Evolutionary conservation across 371 early-diverging fungal species (phyloP).

Genomic region (Parasitella parasitica): DNA sequence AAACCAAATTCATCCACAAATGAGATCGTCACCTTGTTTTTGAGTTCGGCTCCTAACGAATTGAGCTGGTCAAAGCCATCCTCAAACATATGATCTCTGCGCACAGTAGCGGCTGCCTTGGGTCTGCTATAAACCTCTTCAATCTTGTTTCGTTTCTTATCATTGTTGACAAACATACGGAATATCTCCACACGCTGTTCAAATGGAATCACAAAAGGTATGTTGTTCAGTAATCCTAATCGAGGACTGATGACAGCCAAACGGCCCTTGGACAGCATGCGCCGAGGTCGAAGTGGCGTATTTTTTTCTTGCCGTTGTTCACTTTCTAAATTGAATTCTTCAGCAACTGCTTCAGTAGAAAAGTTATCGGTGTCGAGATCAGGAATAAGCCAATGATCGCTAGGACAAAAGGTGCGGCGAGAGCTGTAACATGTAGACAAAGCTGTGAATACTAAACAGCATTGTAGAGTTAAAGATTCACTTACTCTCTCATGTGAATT

Average conservation of each 20-base stretch:
- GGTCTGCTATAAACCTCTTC: constrained; percentile 24
- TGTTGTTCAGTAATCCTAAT: constrained; percentile 72
- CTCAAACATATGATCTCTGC: constrained; percentile 81
- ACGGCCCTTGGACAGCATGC: constrained; percentile 29
- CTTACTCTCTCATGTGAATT: constrained; percentile 81
- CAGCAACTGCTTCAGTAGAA: constrained; percentile 56
- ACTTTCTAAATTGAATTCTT: constrained; percentile 51
- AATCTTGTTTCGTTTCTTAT: constrained; percentile 45
- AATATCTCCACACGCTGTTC: constrained; percentile 88
- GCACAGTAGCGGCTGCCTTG: constrained; percentile 48
- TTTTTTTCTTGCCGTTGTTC: constrained; percentile 17
- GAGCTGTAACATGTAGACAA: constrained; percentile 36
- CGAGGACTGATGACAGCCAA: constrained; percentile 63
- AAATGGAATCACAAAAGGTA: constrained; percentile 92
- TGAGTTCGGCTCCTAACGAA: constrained; percentile 58
- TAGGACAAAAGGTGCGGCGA: constrained; percentile 66
- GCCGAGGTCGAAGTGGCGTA: neutral
- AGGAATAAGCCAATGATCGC: constrained; percentile 76
- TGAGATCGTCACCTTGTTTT: constrained; percentile 76
- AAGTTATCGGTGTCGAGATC: constrained; percentile 69
- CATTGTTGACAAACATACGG: constrained; percentile 70
- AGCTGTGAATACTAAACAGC: no score
- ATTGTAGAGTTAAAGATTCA: no score
- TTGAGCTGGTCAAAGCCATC: constrained; percentile 81
- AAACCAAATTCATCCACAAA: constrained; percentile 87